A percentile compares a stretch with the other conserved stretches of the same genome.
phyloP scores from a whole-genome alignment of 805 yeast species.

The Candida nonsorbophila region DNA sequence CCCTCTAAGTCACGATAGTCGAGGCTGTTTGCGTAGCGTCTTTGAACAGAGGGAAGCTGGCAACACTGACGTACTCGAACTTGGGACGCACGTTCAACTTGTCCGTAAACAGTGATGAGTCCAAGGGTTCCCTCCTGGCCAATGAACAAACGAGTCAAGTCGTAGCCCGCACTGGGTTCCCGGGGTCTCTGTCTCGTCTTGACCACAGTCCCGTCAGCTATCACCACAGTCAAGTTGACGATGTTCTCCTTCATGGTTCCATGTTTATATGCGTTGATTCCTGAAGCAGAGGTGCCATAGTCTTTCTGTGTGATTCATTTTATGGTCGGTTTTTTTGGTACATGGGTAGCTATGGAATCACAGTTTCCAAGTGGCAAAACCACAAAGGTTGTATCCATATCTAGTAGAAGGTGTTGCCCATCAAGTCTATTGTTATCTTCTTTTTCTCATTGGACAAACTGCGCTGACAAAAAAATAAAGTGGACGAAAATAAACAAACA shows the following conservation, averaged over 20 bases:
- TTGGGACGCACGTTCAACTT: conserved; percentile 62
- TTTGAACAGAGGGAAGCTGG: conserved; percentile 56
- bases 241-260: conserved; percentile 87
- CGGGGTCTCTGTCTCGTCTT: conserved; percentile 76
- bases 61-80: conserved; percentile 69
- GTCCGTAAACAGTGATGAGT: conserved; percentile 63
- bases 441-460: too few species aligned
- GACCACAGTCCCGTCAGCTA: conserved; percentile 79
- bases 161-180: conserved; percentile 80
- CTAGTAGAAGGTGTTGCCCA: too few species aligned
- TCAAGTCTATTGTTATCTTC: too few species aligned
- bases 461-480: too few species aligned
- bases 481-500: too few species aligned
- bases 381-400: too few species aligned
- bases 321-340: too few species aligned
- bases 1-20: conserved; percentile 53
- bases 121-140: conserved; percentile 85
- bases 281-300: conserved; percentile 76
- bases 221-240: conserved; percentile 66
- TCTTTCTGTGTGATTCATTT: too few species aligned
- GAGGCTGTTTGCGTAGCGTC: conserved; percentile 73
- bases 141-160: conserved; percentile 68
- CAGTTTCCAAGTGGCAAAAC: too few species aligned
- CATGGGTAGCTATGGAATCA: too few species aligned
- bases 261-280: conserved; percentile 75